Conservation (phyloP, 768 basidiomycete genomes). For the Mycena metata region DNA sequence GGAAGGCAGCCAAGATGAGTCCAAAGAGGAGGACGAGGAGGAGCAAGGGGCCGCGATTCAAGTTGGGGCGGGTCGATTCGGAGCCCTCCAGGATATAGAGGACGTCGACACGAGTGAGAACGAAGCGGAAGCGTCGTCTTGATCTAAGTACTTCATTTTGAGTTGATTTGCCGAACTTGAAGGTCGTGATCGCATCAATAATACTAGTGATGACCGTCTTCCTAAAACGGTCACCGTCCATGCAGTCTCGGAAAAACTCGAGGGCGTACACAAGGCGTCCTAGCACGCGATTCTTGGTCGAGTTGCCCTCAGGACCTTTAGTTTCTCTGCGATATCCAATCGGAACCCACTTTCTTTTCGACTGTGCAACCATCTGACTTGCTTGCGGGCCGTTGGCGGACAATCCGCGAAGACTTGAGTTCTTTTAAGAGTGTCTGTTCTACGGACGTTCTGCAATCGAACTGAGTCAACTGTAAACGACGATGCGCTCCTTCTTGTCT, state of each 20-base stretch:
- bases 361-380: conserved; percentile 18
- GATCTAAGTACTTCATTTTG: too few relatives aligned
- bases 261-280: too few relatives aligned
- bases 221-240: not conserved
- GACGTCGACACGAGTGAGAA: conserved; percentile 21
- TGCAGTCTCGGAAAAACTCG: conserved; percentile 3
- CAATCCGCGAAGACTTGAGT: not conserved
- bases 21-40: conserved; percentile 1
- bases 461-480: not conserved
- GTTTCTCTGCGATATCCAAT: conserved; percentile 1
- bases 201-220: too few relatives aligned
- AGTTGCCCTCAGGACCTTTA: not conserved
- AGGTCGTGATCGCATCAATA: not conserved
- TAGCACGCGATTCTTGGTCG: not conserved
- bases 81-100: conserved; percentile 29
- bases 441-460: not conserved
- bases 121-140: conserved; percentile 20
- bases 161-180: too few relatives aligned
- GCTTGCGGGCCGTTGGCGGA: conserved; percentile 23
- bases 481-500: conserved; percentile 6
- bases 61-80: conserved; percentile 32
- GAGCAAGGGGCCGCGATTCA: not conserved
- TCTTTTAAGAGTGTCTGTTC: conserved; percentile 2
- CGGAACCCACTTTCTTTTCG: conserved; percentile 1
- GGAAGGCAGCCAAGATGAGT: conserved; percentile 10